A percentile compares a stretch with the other conserved stretches of the same genome.
phyloP scores from a whole-genome alignment of 1,284 basidiomycete genomes.

The Pseudozyma thailandica region DNA sequence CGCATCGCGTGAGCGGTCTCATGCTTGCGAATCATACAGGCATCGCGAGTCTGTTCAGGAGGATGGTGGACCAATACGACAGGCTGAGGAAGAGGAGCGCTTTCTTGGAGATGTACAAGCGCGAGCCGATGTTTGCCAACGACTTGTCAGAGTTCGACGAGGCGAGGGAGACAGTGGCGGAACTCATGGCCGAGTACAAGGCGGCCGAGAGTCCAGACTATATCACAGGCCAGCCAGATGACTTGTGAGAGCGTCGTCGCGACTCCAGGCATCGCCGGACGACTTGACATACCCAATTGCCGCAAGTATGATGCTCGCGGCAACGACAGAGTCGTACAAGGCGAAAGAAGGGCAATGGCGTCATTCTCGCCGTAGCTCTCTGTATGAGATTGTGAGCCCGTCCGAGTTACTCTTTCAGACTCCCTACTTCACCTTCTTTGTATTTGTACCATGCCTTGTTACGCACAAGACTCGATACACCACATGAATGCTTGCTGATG shows the following conservation, averaged over 20 bases:
- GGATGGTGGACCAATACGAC: constrained; percentile 96
- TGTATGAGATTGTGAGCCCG: no score
- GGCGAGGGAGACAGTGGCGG: constrained; percentile 62
- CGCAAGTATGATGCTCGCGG: no score
- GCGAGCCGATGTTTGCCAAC: constrained; percentile 75
- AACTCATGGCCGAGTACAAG: constrained; percentile 66
- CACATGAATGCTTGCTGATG: no score
- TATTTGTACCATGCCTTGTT: constrained; percentile 25
- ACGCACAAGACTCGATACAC: neutral
- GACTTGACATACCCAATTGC: no score
- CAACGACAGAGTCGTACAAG: neutral
- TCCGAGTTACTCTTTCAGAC: neutral
- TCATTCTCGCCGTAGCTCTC: neutral
- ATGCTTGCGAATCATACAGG: constrained; percentile 99
- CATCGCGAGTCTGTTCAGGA: constrained; percentile 84
- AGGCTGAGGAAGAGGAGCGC: constrained; percentile 87
- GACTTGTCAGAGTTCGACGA: constrained; percentile 65
- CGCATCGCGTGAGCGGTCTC: constrained; percentile 90
- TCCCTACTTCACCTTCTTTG: constrained; percentile 11
- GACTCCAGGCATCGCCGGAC: no score
- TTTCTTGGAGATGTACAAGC: constrained; percentile 97
- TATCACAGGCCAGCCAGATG: constrained; percentile 47
- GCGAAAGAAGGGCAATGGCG: neutral
- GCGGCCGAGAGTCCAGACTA: constrained; percentile 64
- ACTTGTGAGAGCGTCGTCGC: constrained; percentile 17